A percentile compares a stretch with the other conserved stretches of the same genome.
Evolutionary conservation across 352 stramenopile species (phyloP).

Genomic region (Thalassiosira livingstoniorum): DNA sequence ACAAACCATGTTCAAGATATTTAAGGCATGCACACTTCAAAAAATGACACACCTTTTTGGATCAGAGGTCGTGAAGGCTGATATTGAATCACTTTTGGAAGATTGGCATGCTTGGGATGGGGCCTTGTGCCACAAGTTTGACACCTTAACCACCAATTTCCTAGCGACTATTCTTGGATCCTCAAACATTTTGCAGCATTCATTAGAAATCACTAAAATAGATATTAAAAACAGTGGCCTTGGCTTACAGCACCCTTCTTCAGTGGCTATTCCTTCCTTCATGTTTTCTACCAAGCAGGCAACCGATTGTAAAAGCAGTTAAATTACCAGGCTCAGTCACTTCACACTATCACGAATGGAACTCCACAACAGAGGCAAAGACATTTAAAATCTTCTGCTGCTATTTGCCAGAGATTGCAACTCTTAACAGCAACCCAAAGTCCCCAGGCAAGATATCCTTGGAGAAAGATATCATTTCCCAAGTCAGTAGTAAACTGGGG

Average conservation of each 20-base stretch:
- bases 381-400: too few relatives aligned
- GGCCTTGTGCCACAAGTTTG: neutral
- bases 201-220: neutral
- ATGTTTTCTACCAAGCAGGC: neutral
- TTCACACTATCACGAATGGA: too few relatives aligned
- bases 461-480: neutral
- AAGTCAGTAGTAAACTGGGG: too few relatives aligned
- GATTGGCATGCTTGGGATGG: slow-evolving; percentile 32
- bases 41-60: slow-evolving; percentile 35
- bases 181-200: neutral
- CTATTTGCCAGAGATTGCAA: too few relatives aligned
- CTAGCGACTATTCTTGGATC: neutral
- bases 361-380: too few relatives aligned
- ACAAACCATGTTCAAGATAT: slow-evolving; percentile 35
- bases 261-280: neutral
- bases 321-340: too few relatives aligned
- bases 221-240: neutral
- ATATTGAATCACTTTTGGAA: neutral
- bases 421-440: too few relatives aligned
- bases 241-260: neutral
- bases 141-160: neutral
- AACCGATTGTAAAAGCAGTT: too few relatives aligned
- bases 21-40: slow-evolving; percentile 26
- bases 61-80: slow-evolving; percentile 11
- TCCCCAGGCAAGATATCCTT: too few relatives aligned